These are phyloP conservation scores for Puccinia polysora DNA, from an alignment of 1,284 basidiomycete species.

Conservation along the genomic window DNA sequence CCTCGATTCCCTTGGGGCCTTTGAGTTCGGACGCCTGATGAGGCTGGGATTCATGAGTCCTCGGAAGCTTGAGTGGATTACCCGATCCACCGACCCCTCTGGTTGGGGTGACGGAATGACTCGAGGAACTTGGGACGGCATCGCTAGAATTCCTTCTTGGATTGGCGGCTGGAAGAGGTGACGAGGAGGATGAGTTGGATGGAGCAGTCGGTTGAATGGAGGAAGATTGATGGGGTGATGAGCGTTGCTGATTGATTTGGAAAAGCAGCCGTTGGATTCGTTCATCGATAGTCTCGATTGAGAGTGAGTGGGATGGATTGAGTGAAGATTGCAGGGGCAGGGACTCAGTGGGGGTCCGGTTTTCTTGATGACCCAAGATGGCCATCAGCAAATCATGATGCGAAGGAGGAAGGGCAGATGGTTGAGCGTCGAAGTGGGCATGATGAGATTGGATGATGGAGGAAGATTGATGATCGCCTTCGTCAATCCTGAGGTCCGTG, in stretches of 20 bases:
- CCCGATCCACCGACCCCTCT: too few species aligned
- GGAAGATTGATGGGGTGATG: not conserved
- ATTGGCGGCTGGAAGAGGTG: too few species aligned
- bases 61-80: too few species aligned
- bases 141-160: too few species aligned
- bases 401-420: not conserved
- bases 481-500: conserved; percentile 33
- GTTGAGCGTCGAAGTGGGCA: not conserved
- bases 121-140: too few species aligned
- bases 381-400: conserved; percentile 22
- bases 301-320: not conserved
- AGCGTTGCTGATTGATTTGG: conserved; percentile 58
- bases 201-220: not conserved
- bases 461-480: conserved; percentile 1
- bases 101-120: too few species aligned
- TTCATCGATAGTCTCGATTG: conserved; percentile 61
- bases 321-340: too few species aligned
- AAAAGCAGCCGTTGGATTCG: conserved; percentile 72
- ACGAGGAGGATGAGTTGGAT: not conserved
- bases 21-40: not conserved
- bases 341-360: too few species aligned
- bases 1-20: not conserved
- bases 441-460: not conserved
- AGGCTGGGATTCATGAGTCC: too few species aligned
- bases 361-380: conserved; percentile 10